Percentiles rank a stretch among this genome's conserved stretches.
Conservation (phyloP, 495 filamentous ascomycete species). For the Xylaria cubensis region DNA sequence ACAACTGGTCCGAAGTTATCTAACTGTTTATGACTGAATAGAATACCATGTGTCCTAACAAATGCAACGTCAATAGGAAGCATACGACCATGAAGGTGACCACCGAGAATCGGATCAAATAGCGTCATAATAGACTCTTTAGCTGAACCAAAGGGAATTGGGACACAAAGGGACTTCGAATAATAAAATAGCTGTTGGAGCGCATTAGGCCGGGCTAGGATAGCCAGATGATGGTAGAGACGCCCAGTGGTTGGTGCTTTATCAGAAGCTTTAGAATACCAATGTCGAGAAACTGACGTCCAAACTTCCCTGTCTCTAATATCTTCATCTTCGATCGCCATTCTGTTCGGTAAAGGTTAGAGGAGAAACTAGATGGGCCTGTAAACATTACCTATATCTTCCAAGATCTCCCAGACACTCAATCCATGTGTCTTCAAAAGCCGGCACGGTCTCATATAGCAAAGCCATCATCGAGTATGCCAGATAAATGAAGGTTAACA, state of each 20-base stretch:
- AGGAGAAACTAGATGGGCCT: neutral
- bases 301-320: slow-evolving; percentile 72
- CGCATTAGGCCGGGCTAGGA: slow-evolving; percentile 73
- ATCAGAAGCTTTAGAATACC: slow-evolving; percentile 80
- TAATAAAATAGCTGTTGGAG: slow-evolving; percentile 77
- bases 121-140: slow-evolving; percentile 74
- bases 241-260: slow-evolving; percentile 70
- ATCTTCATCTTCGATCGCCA: slow-evolving; percentile 77
- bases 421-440: slow-evolving; percentile 81
- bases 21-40: slow-evolving; percentile 64
- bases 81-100: slow-evolving; percentile 40
- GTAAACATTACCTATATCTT: slow-evolving; percentile 41
- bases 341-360: slow-evolving; percentile 40
- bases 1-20: slow-evolving; percentile 56
- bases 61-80: slow-evolving; percentile 56
- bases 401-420: slow-evolving; percentile 81
- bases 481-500: slow-evolving; percentile 81
- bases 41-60: slow-evolving; percentile 67
- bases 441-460: slow-evolving; percentile 71
- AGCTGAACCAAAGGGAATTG: slow-evolving; percentile 65
- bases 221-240: slow-evolving; percentile 81
- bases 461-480: slow-evolving; percentile 80
- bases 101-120: slow-evolving; percentile 67
- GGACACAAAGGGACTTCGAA: slow-evolving; percentile 47
- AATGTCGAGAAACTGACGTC: slow-evolving; percentile 72